Evolutionary conservation across 805 yeast species (phyloP), one percentile per base, ranked within the genome.

Genomic region (Cyberlindnera americana): DNA sequence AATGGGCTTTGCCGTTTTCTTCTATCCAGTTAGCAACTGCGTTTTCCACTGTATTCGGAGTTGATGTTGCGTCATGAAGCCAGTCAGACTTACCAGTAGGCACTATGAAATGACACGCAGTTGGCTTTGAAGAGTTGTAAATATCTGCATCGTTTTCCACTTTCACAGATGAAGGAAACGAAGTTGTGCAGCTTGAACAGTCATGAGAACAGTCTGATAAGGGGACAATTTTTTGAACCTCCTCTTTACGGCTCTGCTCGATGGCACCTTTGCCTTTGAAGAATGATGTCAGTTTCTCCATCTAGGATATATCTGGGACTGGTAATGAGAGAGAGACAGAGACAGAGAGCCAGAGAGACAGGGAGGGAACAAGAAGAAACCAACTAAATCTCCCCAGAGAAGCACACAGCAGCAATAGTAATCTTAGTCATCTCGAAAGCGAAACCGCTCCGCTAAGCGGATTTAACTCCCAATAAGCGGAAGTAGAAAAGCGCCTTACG

Each of bases 31-130:
- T 42, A 16, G 61, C 58, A 9, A 78, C 64, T 10, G 61, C 65
- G 26, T 68, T 48, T 27, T 78, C 73, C 26, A 83, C 65, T 0
- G 79, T 66, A 3, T 66, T 62, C 18, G 54, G 37, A 22, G 71
- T 75, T 9, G 69, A 66, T 8, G 72, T 67, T 3, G 95, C 86
- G 54, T 84, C 84, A 46, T 77, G 91, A 13, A 64, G 66, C 99
- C 99, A 91, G 61, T 91, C 95, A 0, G 75, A 57, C 49, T 80
- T 79, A 10, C 93, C 95, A 0, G 97, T 89, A 2, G 96, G 83
- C 0, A 90, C 80, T 24, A 91, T 63, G 17, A 88, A 65, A 50
- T 90, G 97, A 18, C 83, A 56, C 3, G 79, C 81, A 31, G 78
- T 78, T 1, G 84, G 79, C 46, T 72, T 73, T 0, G 95, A 79